Percentiles rank a stretch among this genome's conserved stretches.
Conservation (phyloP, 1,284 basidiomycete genomes). For the Moesziomyces sp. region DNA sequence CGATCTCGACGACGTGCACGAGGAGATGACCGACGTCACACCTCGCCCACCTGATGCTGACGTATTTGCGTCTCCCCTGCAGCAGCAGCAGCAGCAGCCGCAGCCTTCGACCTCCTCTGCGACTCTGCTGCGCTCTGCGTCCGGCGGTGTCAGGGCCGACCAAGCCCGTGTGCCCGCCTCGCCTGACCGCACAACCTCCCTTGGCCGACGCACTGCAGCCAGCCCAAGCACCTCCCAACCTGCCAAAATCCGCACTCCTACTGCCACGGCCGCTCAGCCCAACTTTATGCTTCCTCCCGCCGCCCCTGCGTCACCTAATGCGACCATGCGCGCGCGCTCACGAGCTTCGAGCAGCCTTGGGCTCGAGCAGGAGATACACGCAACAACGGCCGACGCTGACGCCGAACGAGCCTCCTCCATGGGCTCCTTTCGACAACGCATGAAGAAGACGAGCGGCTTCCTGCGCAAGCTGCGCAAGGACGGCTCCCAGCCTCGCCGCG, state of each 20-base stretch:
- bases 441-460: slow-evolving; percentile 64
- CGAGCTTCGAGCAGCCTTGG: slow-evolving; percentile 29
- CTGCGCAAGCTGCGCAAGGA: slow-evolving; percentile 49
- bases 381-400: neutral
- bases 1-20: slow-evolving; percentile 16
- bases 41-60: slow-evolving; percentile 19
- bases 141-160: slow-evolving; percentile 4
- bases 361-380: slow-evolving; percentile 42
- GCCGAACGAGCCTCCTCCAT: slow-evolving; percentile 8
- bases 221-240: slow-evolving; percentile 6
- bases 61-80: slow-evolving; percentile 15
- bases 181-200: slow-evolving; percentile 40
- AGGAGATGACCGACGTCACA: slow-evolving; percentile 15
- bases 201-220: slow-evolving; percentile 13
- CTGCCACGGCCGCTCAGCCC: slow-evolving; percentile 21
- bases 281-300: slow-evolving; percentile 11
- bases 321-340: slow-evolving; percentile 11
- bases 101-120: slow-evolving; percentile 6
- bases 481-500: slow-evolving; percentile 10
- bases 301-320: neutral
- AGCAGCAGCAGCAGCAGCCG: slow-evolving; percentile 1
- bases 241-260: neutral
- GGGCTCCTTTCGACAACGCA: slow-evolving; percentile 50
- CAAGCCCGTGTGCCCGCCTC: slow-evolving; percentile 18
- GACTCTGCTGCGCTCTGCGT: neutral